Base-by-base conservation (phyloP, 768 basidiomycete species). In the Gymnopilus junonius region DNA sequence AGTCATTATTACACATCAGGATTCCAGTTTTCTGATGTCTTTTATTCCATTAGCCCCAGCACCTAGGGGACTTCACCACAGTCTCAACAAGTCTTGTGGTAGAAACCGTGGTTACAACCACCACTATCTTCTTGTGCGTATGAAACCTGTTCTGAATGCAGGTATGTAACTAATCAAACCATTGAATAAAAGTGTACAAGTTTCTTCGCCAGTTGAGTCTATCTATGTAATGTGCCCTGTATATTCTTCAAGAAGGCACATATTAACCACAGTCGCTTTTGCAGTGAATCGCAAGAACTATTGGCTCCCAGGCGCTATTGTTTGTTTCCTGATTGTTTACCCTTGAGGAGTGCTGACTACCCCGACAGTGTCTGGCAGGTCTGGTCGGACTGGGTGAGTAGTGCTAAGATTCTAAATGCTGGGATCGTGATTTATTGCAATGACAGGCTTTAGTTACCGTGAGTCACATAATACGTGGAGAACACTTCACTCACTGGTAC, bases 171-270 rank as follows among this genome's bases (percentile, higher is more conserved):
- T 14, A 15, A n/a, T 59, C 2, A 21, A 34, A 37, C 12, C 10
- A 48, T 10, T 20, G 2, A 12, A 2, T 35, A 4, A 34, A 10
- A 59, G 58, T 3, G 58, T 59, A 1, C 58, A 59, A 21, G 45
- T 59, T 59, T 59, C 58, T 59, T 59, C 11, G 58, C 58, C 7
- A 59, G 21, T 25, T n/a, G 58, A 48, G 58, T 59, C 20, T 20
- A 48, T n/a, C 15, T 59, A 37, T 27, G 58, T 59, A 23, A 50
- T n/a, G 23, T 27, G 1, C 20, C 12, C 14, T 31, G 0, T 45
- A 4, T 8, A 20, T 35, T n/a, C 32, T 46, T 48, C 17, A n/a
- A 14, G n/a, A 7, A n/a, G 37, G 17, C n/a, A 6, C 20, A 34
- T 31, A 4, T 8, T 34, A 2, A 35, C 23, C 12, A 7, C 10